phyloP scores from a whole-genome alignment of 192 early-diverging fungal genomes.

The Backusella australiensis region DNA sequence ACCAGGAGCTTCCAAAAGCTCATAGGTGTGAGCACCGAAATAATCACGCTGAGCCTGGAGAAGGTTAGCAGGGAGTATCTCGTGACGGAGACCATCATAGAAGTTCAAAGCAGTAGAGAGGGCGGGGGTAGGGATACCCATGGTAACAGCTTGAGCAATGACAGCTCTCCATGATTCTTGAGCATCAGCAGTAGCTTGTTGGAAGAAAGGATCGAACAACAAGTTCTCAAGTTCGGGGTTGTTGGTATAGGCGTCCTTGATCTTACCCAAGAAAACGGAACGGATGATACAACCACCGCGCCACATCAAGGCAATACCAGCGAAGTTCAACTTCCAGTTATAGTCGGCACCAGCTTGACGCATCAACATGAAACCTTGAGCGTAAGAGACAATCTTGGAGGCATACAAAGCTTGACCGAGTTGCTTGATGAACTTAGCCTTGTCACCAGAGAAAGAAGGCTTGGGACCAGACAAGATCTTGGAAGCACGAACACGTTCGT shows the following conservation, averaged over 20 bases:
- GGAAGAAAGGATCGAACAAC: conserved; percentile 97
- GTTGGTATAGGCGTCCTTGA: conserved; percentile 89
- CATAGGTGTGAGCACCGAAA: conserved; percentile 98
- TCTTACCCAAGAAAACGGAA: conserved; percentile 94
- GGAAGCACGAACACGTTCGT: conserved; percentile 90
- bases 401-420: conserved; percentile 94
- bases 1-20: conserved; percentile 74
- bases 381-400: conserved; percentile 97
- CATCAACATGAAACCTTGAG: conserved; percentile 99
- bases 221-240: conserved; percentile 89
- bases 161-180: conserved; percentile 88
- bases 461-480: conserved; percentile 79
- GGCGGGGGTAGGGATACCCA: conserved; percentile 91
- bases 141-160: conserved; percentile 71
- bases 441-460: conserved; percentile 78
- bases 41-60: conserved; percentile 98
- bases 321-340: conserved; percentile 95
- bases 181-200: conserved; percentile 80
- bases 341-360: conserved; percentile 91
- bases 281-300: conserved; percentile 99
- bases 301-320: conserved; percentile 99
- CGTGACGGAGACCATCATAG: conserved; percentile 96
- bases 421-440: conserved; percentile 85
- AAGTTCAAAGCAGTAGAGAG: conserved; percentile 90
- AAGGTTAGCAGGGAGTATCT: conserved; percentile 90